Evolutionary conservation across 441 rosid genomes (phyloP), one percentile per base, ranked within the genome.

Genomic region (Biscutella laevigata): DNA sequence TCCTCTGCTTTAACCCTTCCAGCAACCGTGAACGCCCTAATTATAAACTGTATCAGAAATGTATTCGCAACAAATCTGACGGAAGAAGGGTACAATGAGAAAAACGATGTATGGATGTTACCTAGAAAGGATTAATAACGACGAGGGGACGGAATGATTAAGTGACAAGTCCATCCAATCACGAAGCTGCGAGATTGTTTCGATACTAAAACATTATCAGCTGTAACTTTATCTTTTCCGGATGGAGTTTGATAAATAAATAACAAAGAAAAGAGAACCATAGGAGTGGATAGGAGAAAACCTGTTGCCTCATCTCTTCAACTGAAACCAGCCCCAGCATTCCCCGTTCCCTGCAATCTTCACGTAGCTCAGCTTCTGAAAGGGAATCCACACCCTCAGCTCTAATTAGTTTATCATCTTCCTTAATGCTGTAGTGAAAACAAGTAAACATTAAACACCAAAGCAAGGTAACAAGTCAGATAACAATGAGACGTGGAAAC

Each of bases 281-380:
- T 7, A 44, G 26, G 41, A 62, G 21, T 9, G 37, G 14, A 45
- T 36, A 44, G 14, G 14, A 41, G 28, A n/a, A 41, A 65, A 82
- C 96, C 94, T 88, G 96, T 59, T 83, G 87, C 44, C 80, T 81
- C 96, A 88, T 88, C 80, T 88, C 95, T 47, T 88, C 92, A 44
- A 79, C 95, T 10, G 96, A 77, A 45, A 81, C 81, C 56, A 81
- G 73, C 28, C 96, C 96, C 39, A 88, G 89, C 76, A 88, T 71
- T 62, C 94, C 96, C 19, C 96, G 71, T 10, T 88, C 94, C 59
- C 94, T 81, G 71, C 96, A 88, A 66, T 80, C 96, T 64, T 84
- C 83, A 16, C 88, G 87, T 62, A 88, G 94, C 69, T 88, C 96
- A 13, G 68, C 77, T 69, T 85, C 96, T 34, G 91, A 71, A 68